phyloP scores from a whole-genome alignment of 495 filamentous ascomycete genomes.

The Daldinia decipiens region DNA sequence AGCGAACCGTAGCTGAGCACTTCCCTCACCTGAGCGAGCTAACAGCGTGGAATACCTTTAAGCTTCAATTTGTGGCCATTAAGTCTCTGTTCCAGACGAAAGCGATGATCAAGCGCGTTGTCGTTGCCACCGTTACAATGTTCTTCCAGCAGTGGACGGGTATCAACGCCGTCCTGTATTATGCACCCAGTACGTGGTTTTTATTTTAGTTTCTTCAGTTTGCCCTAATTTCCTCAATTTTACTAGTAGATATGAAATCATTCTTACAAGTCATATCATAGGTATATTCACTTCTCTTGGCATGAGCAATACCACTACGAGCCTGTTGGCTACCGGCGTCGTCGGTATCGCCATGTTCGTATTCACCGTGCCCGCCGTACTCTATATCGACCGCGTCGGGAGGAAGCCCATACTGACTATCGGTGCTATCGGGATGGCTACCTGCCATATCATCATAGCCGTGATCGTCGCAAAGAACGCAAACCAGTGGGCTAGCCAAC shows the following conservation, averaged over 20 bases:
- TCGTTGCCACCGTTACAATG: constrained; percentile 76
- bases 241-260: not conserved
- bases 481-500: constrained; percentile 65
- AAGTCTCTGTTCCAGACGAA: constrained; percentile 75
- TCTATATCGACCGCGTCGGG: constrained; percentile 71
- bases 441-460: constrained; percentile 77
- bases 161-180: constrained; percentile 75
- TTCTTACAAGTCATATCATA: not conserved
- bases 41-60: constrained; percentile 68
- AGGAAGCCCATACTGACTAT: constrained; percentile 67
- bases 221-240: not conserved
- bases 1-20: constrained; percentile 73
- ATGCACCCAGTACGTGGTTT: constrained; percentile 65
- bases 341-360: constrained; percentile 81
- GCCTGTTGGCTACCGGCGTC: constrained; percentile 80
- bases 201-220: too few relatives aligned
- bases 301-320: constrained; percentile 67
- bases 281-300: constrained; percentile 76
- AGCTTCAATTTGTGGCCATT: constrained; percentile 78
- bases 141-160: constrained; percentile 83
- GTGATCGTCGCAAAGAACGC: constrained; percentile 74
- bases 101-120: constrained; percentile 79
- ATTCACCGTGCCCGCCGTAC: constrained; percentile 73
- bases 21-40: constrained; percentile 73
- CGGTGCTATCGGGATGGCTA: constrained; percentile 68